Base-by-base conservation (phyloP, 208 protist species). In the Trypanosoma caninum region DNA sequence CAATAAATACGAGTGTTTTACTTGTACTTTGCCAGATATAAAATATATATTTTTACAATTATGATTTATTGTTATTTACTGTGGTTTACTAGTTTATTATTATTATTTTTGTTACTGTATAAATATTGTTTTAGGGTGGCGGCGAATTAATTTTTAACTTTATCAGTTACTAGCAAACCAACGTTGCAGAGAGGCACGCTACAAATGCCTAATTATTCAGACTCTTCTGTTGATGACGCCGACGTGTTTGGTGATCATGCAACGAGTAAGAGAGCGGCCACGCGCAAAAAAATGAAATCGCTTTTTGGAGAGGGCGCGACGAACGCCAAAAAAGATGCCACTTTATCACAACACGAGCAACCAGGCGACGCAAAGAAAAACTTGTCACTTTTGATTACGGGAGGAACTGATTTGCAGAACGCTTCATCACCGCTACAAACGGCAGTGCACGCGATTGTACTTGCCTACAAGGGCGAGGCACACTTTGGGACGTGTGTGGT, bases 381-480 rank as follows among this genome's bases (percentile, higher is more conserved):
- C 9, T 20, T 66, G 3, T 50, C 57, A 33, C 30, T 30, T 3
- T 59, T 40, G 10, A 31, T 62, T 16, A 57, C 57, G 50, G 59
- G 35, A 23, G 46, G 59, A 5, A 23, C 22, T 10, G 33, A 51
- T 5, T 37, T 20, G 37, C 23, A 50, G 20, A 48, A 42, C 38
- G 51, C 40, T 38, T 42, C 58, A 31, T 70, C 64, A 23, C 64
- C 62, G n/a, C 44, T 80, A 16, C 70, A 66, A 42, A 84, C 76
- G 16, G 78, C 71, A 2, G n/a, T 65, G 42, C 78, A 85, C 34
- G 69, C 69, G 5, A 40, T 75, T 2, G 68, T 85, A 33, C 62
- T 86, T 42, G 71, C 70, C 22, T 91, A 85, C 56, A 76, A 70
- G 10, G 77, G 72, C 25, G 65, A 79, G 20, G 47, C 57, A 0